Percentiles rank a stretch among this genome's conserved stretches.
Evolutionary conservation across 2,329 filamentous ascomycete species (phyloP).

Genomic region (Magnaporthiopsis incrustans): DNA sequence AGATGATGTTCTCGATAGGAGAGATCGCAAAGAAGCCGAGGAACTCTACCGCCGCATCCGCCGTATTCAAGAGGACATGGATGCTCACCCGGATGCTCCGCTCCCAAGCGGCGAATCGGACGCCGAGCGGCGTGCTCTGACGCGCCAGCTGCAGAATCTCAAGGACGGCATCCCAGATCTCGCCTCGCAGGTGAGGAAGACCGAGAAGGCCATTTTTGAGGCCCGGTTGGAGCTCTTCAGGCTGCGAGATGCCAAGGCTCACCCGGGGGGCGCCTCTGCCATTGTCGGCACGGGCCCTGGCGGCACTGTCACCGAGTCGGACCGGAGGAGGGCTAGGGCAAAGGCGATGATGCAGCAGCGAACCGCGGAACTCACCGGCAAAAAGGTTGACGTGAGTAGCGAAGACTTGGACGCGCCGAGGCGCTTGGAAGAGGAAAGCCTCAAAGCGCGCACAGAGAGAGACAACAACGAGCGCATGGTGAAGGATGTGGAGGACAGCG

Average conservation of each 20-base stretch:
- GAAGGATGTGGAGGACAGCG: conserved; percentile 90
- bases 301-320: conserved; percentile 82
- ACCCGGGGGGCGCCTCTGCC: conserved; percentile 70
- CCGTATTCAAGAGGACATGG: conserved; percentile 88
- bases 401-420: conserved; percentile 75
- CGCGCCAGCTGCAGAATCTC: conserved; percentile 79
- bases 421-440: conserved; percentile 81
- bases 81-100: conserved; percentile 73
- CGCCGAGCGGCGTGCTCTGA: conserved; percentile 76
- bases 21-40: conserved; percentile 86
- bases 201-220: conserved; percentile 88
- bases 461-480: conserved; percentile 97
- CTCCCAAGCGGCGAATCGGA: conserved; percentile 70
- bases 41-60: conserved; percentile 90
- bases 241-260: conserved; percentile 82
- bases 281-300: conserved; percentile 92
- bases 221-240: conserved; percentile 88
- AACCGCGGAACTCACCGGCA: conserved; percentile 83
- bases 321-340: conserved; percentile 87
- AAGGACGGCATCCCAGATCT: conserved; percentile 87
- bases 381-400: conserved; percentile 59
- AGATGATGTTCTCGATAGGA: conserved; percentile 82
- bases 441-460: conserved; percentile 72
- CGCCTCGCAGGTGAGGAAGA: conserved; percentile 82
- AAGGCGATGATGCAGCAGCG: conserved; percentile 99